phyloP scores from a whole-genome alignment of 2,329 filamentous ascomycete species.

The Aspergillus japonicus region DNA sequence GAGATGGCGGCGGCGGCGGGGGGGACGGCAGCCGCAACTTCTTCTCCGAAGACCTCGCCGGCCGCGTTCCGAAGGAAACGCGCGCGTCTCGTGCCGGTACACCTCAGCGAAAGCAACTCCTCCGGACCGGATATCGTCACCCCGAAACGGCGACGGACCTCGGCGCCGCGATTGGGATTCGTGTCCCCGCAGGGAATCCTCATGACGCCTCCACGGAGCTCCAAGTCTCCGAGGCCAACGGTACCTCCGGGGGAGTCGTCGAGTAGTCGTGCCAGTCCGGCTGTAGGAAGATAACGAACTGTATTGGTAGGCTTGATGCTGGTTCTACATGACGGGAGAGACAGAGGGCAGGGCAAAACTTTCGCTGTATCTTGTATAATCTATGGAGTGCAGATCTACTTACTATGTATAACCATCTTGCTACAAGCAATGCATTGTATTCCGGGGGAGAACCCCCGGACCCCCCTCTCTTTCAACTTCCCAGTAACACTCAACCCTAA shows the following conservation, averaged over 20 bases:
- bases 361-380: too few relatives aligned
- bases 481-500: too few relatives aligned
- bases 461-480: too few relatives aligned
- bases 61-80: constrained; percentile 14
- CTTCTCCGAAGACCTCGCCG: background rate
- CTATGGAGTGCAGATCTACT: too few relatives aligned
- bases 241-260: background rate
- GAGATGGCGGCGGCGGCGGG: background rate
- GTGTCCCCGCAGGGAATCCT: constrained; percentile 21
- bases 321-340: too few relatives aligned
- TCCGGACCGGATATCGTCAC: constrained; percentile 13
- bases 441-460: too few relatives aligned
- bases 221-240: constrained; percentile 4
- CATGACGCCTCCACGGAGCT: constrained; percentile 14
- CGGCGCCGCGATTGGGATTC: constrained; percentile 9
- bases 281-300: background rate
- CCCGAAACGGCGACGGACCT: constrained; percentile 18
- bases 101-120: background rate
- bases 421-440: too few relatives aligned
- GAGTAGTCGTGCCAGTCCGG: background rate
- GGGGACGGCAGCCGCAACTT: background rate
- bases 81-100: constrained; percentile 1
- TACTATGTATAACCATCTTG: too few relatives aligned
- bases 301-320: too few relatives aligned
- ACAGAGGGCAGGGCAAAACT: too few relatives aligned